Percentiles rank a stretch among this genome's conserved stretches.
These are phyloP conservation scores for Gracilaria caudata DNA, from an alignment of 23 red algal species.

Conservation along the genomic window DNA sequence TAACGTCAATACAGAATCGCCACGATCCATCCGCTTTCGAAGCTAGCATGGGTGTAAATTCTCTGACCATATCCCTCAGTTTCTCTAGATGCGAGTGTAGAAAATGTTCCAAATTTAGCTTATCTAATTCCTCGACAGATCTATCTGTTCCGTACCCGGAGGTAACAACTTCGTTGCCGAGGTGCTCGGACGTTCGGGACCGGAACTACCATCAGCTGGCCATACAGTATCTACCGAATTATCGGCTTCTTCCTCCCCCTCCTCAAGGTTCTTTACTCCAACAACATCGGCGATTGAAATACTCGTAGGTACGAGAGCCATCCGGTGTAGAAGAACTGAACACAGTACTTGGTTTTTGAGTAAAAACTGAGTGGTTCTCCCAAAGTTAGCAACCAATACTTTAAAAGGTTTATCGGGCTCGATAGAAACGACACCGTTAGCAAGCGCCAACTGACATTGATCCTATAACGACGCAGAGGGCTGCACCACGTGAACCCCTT, in stretches of 20 bases:
- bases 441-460: not conserved
- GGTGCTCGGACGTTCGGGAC: not conserved
- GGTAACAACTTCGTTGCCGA: not conserved
- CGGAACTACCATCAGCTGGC: not conserved
- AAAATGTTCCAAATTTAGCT: not conserved
- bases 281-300: constrained; percentile 11
- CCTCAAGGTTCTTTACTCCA: too few species aligned
- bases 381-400: constrained; percentile 21
- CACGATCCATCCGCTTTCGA: constrained; percentile 5
- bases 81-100: not conserved
- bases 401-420: not conserved
- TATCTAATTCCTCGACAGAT: not conserved
- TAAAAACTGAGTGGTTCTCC: not conserved
- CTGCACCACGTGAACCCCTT: constrained; percentile 6
- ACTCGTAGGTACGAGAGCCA: not conserved
- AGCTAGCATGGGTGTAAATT: not conserved
- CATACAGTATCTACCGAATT: not conserved
- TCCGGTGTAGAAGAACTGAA: constrained; percentile 3
- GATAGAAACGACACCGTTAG: constrained; percentile 8
- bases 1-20: constrained; percentile 15
- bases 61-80: constrained; percentile 2
- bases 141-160: not conserved
- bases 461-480: not conserved
- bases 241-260: not conserved
- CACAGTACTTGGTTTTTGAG: not conserved